Evolutionary conservation across 257 asterid genomes (phyloP).

Genomic region (Orobanche coerulescens): DNA sequence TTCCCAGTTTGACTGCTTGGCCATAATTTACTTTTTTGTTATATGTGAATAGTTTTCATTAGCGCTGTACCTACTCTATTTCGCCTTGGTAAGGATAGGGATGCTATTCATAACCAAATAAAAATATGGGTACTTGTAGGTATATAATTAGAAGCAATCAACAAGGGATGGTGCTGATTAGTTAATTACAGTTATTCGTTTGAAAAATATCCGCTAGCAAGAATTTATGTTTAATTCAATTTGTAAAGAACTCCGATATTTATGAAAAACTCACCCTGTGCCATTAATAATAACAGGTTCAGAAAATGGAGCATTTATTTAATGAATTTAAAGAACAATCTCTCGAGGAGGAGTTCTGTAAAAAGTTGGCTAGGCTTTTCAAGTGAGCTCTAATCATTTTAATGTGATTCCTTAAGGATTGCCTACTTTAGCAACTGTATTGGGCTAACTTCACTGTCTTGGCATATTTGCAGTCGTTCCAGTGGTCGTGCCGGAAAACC

Average conservation of each 20-base stretch:
- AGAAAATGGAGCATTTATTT: slow-evolving; percentile 49
- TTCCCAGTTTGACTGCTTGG: background rate
- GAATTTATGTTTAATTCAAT: background rate
- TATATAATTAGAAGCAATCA: background rate
- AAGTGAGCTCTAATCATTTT: slow-evolving; percentile 36
- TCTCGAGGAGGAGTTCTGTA: slow-evolving; percentile 41
- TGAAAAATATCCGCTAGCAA: too few relatives aligned
- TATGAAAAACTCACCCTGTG: slow-evolving; percentile 7
- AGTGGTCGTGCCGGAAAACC: slow-evolving; percentile 92
- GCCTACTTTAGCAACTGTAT: background rate
- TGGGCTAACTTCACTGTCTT: slow-evolving; percentile 6
- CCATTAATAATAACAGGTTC: slow-evolving; percentile 35
- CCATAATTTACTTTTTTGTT: background rate
- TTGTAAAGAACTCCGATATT: background rate
- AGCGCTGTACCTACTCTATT: background rate
- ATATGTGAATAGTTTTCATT: background rate
- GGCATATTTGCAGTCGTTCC: slow-evolving; percentile 47
- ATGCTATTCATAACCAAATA: background rate
- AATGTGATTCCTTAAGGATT: slow-evolving; percentile 11
- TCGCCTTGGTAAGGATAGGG: background rate
- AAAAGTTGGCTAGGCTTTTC: slow-evolving; percentile 56
- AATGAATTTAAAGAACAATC: slow-evolving; percentile 30
- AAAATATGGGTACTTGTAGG: background rate
- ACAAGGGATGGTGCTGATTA: slow-evolving; percentile 4
- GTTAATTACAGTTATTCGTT: background rate